These are phyloP conservation scores for Hypoxylon sp. DNA, from an alignment of 2,329 filamentous ascomycete genomes.

Conservation along the genomic window DNA sequence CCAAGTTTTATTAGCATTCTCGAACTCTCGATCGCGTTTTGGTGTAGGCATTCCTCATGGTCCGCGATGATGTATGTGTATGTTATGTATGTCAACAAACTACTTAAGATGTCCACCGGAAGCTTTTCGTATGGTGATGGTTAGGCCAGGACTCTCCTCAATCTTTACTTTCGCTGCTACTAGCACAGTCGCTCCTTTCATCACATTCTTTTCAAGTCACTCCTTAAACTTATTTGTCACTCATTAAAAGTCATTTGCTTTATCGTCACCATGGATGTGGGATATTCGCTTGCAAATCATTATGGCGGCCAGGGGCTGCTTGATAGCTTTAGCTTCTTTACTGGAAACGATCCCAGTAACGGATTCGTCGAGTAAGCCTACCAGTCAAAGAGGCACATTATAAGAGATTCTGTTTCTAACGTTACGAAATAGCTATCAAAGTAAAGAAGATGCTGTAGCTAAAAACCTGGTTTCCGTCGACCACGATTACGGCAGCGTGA, in stretches of 20 bases:
- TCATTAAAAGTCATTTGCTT: constrained; percentile 12
- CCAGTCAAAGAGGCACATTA: not conserved
- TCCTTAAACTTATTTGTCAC: constrained; percentile 35
- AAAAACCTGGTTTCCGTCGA: constrained; percentile 55
- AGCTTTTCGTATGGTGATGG: not conserved
- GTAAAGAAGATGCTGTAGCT: constrained; percentile 50
- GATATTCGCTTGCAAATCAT: constrained; percentile 45
- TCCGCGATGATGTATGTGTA: constrained; percentile 31
- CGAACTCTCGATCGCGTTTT: constrained; percentile 31
- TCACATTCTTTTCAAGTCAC: constrained; percentile 39
- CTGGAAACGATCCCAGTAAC: constrained; percentile 66
- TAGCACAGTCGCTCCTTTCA: constrained; percentile 36
- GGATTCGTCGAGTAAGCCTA: constrained; percentile 72
- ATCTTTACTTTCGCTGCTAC: constrained; percentile 24
- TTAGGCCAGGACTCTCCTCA: constrained; percentile 18
- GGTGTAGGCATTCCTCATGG: constrained; percentile 34
- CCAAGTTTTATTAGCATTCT: constrained; percentile 43
- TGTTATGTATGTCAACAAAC: constrained; percentile 15
- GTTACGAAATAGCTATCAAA: constrained; percentile 53
- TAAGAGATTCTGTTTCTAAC: constrained; percentile 10
- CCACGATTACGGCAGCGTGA: constrained; percentile 51
- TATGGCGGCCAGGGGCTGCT: constrained; percentile 46
- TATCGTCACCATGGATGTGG: constrained; percentile 32
- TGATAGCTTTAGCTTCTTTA: constrained; percentile 59
- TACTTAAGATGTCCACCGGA: constrained; percentile 34